Conservation (phyloP, 345 rosid species). For the Alliaria petiolata region DNA sequence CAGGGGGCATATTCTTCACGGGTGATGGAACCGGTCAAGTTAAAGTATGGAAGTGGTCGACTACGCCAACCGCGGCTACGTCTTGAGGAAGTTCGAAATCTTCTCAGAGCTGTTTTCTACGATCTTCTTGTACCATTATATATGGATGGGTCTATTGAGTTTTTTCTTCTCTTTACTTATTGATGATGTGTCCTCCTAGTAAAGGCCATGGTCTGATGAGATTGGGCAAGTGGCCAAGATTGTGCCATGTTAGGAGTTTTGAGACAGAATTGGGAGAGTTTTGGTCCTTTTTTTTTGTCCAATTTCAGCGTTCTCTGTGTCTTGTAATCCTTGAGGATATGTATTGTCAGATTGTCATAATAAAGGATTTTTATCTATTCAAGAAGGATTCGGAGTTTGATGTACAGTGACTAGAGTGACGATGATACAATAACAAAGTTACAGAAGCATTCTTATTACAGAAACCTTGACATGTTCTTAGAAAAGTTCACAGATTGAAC, state of each 20-base stretch:
- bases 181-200: conserved; percentile 6
- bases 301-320: conserved; percentile 7
- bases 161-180: not conserved
- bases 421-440: not conserved
- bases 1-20: conserved; percentile 80
- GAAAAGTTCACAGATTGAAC: conserved; percentile 58
- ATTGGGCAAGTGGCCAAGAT: not conserved
- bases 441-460: conserved; percentile 5
- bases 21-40: conserved; percentile 96
- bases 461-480: not conserved
- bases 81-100: conserved; percentile 17
- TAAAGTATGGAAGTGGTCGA: conserved; percentile 82
- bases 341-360: conserved; percentile 18
- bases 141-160: conserved; percentile 7
- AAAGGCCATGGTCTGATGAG: not conserved
- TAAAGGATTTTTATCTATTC: conserved; percentile 13
- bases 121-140: conserved; percentile 26
- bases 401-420: not conserved
- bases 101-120: conserved; percentile 5
- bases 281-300: conserved; percentile 8
- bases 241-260: conserved; percentile 3
- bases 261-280: conserved; percentile 14
- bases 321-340: conserved; percentile 19
- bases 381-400: conserved; percentile 7
- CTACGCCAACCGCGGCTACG: conserved; percentile 36